Base-by-base conservation (phyloP, 192 early-diverging fungal species). In the Gigaspora rosea region DNA sequence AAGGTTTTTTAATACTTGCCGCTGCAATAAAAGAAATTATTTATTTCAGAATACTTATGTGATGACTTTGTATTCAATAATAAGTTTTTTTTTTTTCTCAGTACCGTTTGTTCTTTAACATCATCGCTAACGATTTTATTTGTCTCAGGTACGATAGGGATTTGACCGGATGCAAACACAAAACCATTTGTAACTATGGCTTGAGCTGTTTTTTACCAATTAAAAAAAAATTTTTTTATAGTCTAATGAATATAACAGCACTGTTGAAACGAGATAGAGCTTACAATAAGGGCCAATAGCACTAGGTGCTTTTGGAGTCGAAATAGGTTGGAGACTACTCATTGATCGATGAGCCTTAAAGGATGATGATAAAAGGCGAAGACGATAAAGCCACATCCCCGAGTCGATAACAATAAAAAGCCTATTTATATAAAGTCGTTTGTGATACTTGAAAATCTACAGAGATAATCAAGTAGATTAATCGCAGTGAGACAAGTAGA, bases 111-210 rank as follows among this genome's bases (percentile, higher is more conserved):
- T 35, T 85, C 88, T 52, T 88, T 71, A 67, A 96, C 88, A 67
- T 91, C 91, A 33, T 86, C 86, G 46, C 88, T 78, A 33, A 95
- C 88, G 71, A 94, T 87, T 75, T 92, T 84, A 84, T 94, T 93
- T 1, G 88, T 92, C 58, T 86, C 86, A 62, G 94, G 94, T 81
- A 91, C 87, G 76, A 95, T 83, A 16, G 89, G 88, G 67, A 94
- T 85, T 76, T 91, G 91, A 35, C 93, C 93, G 13, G 93, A 95
- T 27, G 91, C 92, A 78, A 89, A 98, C 9, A 95, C 90, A 67
- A 94, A 82, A 58, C 91, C 91, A 85, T 96, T 94, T 56, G 91
- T 91, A 27, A 92, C 85, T 73, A 98, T 90, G 32, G 93, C 96
- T 73, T 87, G 87, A 35, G 87, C 88, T 90, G 73, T 41, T 63